Conservation (phyloP, 805 yeast species). For the Metschnikowia orientalis region DNA sequence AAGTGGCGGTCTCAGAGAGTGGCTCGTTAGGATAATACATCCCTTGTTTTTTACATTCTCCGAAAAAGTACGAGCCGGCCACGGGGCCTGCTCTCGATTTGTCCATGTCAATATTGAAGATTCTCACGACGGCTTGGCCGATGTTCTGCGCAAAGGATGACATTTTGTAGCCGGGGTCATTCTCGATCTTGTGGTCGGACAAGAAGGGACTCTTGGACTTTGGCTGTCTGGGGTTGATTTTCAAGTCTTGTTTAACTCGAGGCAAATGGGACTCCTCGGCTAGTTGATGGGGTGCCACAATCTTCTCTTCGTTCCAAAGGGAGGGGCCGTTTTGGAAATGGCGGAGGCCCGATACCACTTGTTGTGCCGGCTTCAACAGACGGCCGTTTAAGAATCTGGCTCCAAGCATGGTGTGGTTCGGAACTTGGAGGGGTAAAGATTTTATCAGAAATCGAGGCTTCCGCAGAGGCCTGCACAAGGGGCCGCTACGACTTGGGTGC, state of each 20-base stretch:
- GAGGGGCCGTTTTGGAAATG: slow-evolving; percentile 13
- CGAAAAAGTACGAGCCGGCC: slow-evolving; percentile 85
- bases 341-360: no score
- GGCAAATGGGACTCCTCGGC: slow-evolving; percentile 41
- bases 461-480: no score
- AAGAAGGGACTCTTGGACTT: slow-evolving; percentile 35
- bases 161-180: slow-evolving; percentile 34
- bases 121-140: slow-evolving; percentile 60
- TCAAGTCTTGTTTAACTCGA: slow-evolving; percentile 30
- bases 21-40: slow-evolving; percentile 71
- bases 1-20: slow-evolving; percentile 66
- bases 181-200: slow-evolving; percentile 36
- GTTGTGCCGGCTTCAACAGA: no score
- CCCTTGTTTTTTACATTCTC: slow-evolving; percentile 83
- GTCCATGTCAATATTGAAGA: slow-evolving; percentile 84
- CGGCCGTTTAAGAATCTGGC: no score
- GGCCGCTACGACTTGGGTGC: no score
- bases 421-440: no score
- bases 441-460: no score
- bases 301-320: slow-evolving; percentile 21
- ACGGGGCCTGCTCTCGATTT: slow-evolving; percentile 88
- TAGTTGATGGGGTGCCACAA: slow-evolving; percentile 30
- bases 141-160: slow-evolving; percentile 38
- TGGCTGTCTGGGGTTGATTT: slow-evolving; percentile 33
- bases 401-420: no score